Conservation (phyloP, 345 rosid genomes). For the Citrus cavaleriei region DNA sequence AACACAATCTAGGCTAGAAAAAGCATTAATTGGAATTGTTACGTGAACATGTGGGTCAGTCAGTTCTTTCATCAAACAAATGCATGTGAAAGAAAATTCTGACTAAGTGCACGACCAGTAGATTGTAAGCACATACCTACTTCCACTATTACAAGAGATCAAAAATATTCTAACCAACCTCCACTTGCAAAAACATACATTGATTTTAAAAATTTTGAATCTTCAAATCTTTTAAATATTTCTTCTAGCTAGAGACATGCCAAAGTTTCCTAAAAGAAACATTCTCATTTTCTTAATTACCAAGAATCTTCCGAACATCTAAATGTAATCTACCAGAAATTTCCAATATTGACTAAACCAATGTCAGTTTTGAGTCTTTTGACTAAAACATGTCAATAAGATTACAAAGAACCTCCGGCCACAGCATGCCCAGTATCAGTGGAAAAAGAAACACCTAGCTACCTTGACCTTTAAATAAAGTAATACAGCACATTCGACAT, state of each 20-base stretch:
- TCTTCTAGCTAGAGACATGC: background rate
- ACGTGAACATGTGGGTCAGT: background rate
- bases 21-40: background rate
- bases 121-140: slow-evolving; percentile 1
- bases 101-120: background rate
- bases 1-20: background rate
- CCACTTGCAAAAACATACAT: background rate
- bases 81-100: background rate
- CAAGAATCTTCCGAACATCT: slow-evolving; percentile 15
- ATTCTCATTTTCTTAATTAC: background rate
- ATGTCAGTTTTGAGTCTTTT: background rate
- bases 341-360: slow-evolving; percentile 7
- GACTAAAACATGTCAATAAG: slow-evolving; percentile 6
- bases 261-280: background rate
- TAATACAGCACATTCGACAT: background rate
- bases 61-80: slow-evolving; percentile 2
- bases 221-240: background rate
- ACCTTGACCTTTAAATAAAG: background rate
- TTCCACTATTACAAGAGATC: slow-evolving; percentile 3
- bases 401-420: background rate
- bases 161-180: slow-evolving; percentile 3
- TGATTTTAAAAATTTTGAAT: background rate
- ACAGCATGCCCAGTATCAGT: background rate
- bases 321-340: background rate
- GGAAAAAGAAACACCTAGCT: background rate